Conservation (phyloP, 1,284 basidiomycete species). For the Phellinidium pouzarii region DNA sequence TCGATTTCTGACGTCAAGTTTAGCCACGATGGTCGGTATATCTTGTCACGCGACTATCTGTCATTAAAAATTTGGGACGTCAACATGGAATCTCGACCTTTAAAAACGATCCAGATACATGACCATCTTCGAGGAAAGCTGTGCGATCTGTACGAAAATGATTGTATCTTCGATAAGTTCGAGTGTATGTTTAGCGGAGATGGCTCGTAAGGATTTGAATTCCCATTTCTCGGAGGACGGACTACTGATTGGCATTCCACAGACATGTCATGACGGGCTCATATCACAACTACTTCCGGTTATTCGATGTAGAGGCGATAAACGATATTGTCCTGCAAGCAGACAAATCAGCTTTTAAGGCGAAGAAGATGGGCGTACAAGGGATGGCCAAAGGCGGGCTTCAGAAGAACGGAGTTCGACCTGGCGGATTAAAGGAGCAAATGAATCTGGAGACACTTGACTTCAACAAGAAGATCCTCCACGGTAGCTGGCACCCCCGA, state of each 20-base stretch:
- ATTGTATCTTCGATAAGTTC: constrained; percentile 99
- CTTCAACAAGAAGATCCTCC: constrained; percentile 99
- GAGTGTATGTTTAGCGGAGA: constrained; percentile 96
- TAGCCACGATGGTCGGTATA: constrained; percentile 94
- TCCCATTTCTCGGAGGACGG: constrained; percentile 7
- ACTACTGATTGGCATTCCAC: constrained; percentile 15
- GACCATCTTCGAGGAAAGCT: constrained; percentile 96
- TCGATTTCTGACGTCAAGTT: constrained; percentile 99
- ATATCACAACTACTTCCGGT: constrained; percentile 99
- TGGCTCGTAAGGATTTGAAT: constrained; percentile 67
- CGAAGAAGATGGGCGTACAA: constrained; percentile 92
- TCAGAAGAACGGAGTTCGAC: constrained; percentile 63
- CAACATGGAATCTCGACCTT: constrained; percentile 95
- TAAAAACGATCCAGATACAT: constrained; percentile 98
- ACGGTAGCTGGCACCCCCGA: constrained; percentile 94
- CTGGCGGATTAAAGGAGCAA: constrained; percentile 68
- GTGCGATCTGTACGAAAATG: constrained; percentile 99
- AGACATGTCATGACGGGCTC: constrained; percentile 95
- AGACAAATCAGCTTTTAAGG: constrained; percentile 99
- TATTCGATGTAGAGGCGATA: constrained; percentile 90
- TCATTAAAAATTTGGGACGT: constrained; percentile 99
- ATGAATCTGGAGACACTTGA: constrained; percentile 90
- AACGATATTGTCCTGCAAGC: constrained; percentile 95
- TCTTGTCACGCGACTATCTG: constrained; percentile 94
- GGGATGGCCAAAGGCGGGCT: constrained; percentile 62